Evolutionary conservation across 441 rosid species (phyloP).

Genomic region (Daphne laureola): DNA sequence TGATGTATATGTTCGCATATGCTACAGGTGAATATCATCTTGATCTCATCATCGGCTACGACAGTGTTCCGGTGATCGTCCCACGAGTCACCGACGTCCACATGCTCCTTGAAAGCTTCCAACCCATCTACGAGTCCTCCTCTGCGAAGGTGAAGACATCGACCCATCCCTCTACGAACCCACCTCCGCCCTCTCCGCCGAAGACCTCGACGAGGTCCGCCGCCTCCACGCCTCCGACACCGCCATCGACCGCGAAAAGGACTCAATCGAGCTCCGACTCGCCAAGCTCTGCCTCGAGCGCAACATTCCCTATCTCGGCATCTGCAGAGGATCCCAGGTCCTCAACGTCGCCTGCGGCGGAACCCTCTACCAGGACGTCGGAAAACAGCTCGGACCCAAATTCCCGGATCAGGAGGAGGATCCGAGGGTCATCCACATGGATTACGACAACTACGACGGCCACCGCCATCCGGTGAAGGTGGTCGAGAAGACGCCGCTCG

Average conservation of each 20-base stretch:
- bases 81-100: slow-evolving; percentile 76
- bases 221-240: slow-evolving; percentile 55
- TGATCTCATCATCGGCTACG: slow-evolving; percentile 65
- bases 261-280: slow-evolving; percentile 51
- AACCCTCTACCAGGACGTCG: slow-evolving; percentile 58
- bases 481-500: slow-evolving; percentile 48
- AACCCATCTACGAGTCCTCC: slow-evolving; percentile 90
- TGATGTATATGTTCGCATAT: too few relatives aligned
- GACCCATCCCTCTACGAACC: slow-evolving; percentile 64
- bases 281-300: slow-evolving; percentile 70
- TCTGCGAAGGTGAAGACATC: slow-evolving; percentile 86
- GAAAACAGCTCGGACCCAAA: slow-evolving; percentile 41
- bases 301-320: slow-evolving; percentile 71
- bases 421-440: slow-evolving; percentile 41
- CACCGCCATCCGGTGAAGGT: slow-evolving; percentile 55
- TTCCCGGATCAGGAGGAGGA: slow-evolving; percentile 18
- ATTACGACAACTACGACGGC: slow-evolving; percentile 70
- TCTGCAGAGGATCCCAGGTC: slow-evolving; percentile 84
- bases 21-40: slow-evolving; percentile 86
- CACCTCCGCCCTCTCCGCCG: slow-evolving; percentile 41
- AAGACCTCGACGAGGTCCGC: slow-evolving; percentile 61
- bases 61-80: slow-evolving; percentile 80
- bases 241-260: slow-evolving; percentile 63
- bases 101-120: slow-evolving; percentile 70
- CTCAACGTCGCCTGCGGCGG: slow-evolving; percentile 80